Base-by-base conservation (phyloP, 2,329 filamentous ascomycete genomes). In the Pyrenochaeta sp. region DNA sequence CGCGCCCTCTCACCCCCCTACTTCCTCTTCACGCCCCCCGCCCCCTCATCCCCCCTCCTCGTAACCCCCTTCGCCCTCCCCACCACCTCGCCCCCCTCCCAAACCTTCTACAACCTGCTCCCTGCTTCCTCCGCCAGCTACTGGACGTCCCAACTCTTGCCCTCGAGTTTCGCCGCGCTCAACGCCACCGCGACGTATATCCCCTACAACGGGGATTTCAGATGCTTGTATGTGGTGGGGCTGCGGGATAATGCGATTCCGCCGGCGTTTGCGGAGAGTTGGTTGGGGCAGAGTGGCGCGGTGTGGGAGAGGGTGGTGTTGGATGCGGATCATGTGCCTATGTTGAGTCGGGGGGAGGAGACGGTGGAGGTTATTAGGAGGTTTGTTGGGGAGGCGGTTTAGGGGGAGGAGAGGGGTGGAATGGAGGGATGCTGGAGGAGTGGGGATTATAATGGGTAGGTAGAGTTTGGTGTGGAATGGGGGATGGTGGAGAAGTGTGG, bases 41-140 rank as follows among this genome's bases (percentile, higher is more conserved):
- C 35, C 28, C 52, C 21, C 43, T 59, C 21, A n/a, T n/a, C 32
- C 51, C 1, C 41, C 14, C 11, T 41, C 35, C 7, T 48, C 32
- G 14, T 55, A 58, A 3, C 59, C 62, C 0, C 21, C 35, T n/a
- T n/a, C n/a, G n/a, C n/a, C 21, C 43, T 59, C 21, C 32, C 51
- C 1, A 43, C 14, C 11, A 42, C 35, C 7, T 48, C 32, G 14
- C 58, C 59, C 3, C 59, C 62, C 0, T 23, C 35, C 1, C 17
- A 46, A 10, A 46, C 52, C 3, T 61, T 68, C 27, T 64, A 62
- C 46, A 63, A 63, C 40, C 44, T 58, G 2, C 52, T 63, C n/a
- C 8, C 47, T 7, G 9, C 45, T 1, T 9, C n/a, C 8, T 15
- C 44, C 2, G 41, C 41, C 4, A 19, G 42, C 8, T 42, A 47